Conservation (phyloP, 352 stramenopile species). For the Phytopythium boreale region DNA sequence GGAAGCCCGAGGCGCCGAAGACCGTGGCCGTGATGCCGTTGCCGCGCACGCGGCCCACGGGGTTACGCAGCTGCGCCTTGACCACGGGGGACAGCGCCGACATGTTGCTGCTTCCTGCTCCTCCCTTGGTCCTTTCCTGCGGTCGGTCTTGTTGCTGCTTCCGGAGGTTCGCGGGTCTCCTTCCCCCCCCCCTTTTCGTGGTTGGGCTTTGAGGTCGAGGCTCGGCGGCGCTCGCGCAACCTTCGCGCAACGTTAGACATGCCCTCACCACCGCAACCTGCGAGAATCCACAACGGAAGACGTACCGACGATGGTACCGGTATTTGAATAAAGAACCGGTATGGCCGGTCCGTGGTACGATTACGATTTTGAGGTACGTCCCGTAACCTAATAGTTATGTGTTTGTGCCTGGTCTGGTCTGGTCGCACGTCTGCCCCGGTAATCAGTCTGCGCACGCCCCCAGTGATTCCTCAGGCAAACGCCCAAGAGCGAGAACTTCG, state of each 20-base stretch:
- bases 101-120: constrained; percentile 32
- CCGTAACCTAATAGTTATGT: too few relatives aligned
- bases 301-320: too few relatives aligned
- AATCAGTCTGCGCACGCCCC: too few relatives aligned
- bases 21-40: constrained; percentile 91
- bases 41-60: constrained; percentile 62
- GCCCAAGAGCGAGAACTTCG: too few relatives aligned
- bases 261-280: too few relatives aligned
- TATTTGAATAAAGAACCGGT: too few relatives aligned
- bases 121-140: background rate
- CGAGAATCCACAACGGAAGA: too few relatives aligned
- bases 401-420: too few relatives aligned
- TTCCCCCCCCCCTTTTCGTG: constrained; percentile 5
- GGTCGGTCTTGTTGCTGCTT: background rate
- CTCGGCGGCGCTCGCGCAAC: constrained; percentile 17
- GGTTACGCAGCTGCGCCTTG: constrained; percentile 73
- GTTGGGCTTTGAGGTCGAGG: constrained; percentile 13
- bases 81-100: constrained; percentile 80
- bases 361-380: too few relatives aligned
- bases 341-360: too few relatives aligned
- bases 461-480: too few relatives aligned
- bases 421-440: too few relatives aligned
- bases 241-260: constrained; percentile 21
- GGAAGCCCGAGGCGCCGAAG: constrained; percentile 94
- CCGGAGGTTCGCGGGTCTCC: background rate